Percentiles rank a stretch among this genome's conserved stretches.
Conservation (phyloP, 805 yeast genomes). For the Hanseniaspora jakobsenii region DNA sequence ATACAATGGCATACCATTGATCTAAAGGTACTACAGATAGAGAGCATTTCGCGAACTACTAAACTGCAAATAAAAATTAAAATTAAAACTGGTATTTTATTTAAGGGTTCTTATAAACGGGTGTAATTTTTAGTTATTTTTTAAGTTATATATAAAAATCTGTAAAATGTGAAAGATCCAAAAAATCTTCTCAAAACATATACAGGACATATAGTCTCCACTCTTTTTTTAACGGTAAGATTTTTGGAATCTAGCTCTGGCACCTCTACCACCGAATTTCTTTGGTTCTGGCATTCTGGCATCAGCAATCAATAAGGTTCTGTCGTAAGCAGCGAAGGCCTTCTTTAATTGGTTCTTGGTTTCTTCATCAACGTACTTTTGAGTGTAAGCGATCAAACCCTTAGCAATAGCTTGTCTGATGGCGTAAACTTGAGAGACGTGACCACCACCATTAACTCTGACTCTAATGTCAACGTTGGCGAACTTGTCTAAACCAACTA, state of each 20-base stretch:
- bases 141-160: conserved; percentile 11
- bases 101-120: conserved; percentile 10
- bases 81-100: conserved; percentile 18
- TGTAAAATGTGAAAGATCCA: conserved; percentile 7
- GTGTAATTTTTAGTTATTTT: conserved; percentile 3
- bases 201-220: conserved; percentile 16
- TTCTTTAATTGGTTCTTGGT: conserved; percentile 99
- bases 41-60: no score
- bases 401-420: conserved; percentile 99
- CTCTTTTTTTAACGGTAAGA: conserved; percentile 81
- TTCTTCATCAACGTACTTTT: conserved; percentile 98
- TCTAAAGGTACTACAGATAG: no score
- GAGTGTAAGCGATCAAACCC: conserved; percentile 99
- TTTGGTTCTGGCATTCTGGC: conserved; percentile 99
- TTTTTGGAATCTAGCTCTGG: conserved; percentile 99
- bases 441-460: conserved; percentile 99
- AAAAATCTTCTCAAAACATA: conserved; percentile 17
- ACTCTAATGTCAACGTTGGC: conserved; percentile 97
- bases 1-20: no score
- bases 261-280: conserved; percentile 99
- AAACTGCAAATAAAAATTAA: background rate
- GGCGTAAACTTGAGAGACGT: conserved; percentile 99
- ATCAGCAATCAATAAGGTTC: conserved; percentile 98
- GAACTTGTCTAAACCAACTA: conserved; percentile 98
- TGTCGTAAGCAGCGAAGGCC: conserved; percentile 94